Conservation (phyloP, 176 grass and related monocot species). For the Areca catechu region DNA sequence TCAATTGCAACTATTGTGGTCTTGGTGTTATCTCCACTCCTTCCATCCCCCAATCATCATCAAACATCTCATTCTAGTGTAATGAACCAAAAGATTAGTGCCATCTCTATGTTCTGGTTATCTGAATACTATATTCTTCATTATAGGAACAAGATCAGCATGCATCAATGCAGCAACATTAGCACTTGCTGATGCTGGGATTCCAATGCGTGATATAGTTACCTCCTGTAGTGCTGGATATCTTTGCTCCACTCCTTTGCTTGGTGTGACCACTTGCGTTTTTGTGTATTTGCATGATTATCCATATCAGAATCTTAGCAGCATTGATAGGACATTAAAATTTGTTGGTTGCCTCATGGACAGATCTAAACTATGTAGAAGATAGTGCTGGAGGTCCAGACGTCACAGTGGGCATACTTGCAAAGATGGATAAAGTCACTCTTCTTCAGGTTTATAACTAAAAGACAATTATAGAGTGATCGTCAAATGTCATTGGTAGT, state of each 20-base stretch:
- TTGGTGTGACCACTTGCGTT: conserved; percentile 32
- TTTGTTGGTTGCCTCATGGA: background rate
- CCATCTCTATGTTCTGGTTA: too few relatives aligned
- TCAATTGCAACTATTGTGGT: too few relatives aligned
- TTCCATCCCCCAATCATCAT: too few relatives aligned
- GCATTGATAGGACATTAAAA: too few relatives aligned
- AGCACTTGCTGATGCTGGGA: conserved; percentile 87
- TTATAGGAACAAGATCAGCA: conserved; percentile 77
- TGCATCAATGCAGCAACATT: conserved; percentile 98
- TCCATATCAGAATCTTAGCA: too few relatives aligned
- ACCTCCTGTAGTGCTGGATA: conserved; percentile 97
- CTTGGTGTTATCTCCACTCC: too few relatives aligned
- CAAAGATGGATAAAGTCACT: conserved; percentile 94
- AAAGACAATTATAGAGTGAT: too few relatives aligned
- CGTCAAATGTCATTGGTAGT: too few relatives aligned
- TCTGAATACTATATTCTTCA: background rate
- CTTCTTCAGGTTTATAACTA: conserved; percentile 61
- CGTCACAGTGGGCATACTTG: conserved; percentile 82
- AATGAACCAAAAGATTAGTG: too few relatives aligned
- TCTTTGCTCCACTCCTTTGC: conserved; percentile 84
- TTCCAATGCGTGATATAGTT: conserved; percentile 90
- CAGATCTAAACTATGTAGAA: conserved; percentile 95
- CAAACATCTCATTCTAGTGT: too few relatives aligned
- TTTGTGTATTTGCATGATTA: background rate
- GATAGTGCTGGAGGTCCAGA: conserved; percentile 88